These are phyloP conservation scores for Moesziomyces sp. DNA, from an alignment of 1,284 basidiomycete species.

Conservation along the genomic window DNA sequence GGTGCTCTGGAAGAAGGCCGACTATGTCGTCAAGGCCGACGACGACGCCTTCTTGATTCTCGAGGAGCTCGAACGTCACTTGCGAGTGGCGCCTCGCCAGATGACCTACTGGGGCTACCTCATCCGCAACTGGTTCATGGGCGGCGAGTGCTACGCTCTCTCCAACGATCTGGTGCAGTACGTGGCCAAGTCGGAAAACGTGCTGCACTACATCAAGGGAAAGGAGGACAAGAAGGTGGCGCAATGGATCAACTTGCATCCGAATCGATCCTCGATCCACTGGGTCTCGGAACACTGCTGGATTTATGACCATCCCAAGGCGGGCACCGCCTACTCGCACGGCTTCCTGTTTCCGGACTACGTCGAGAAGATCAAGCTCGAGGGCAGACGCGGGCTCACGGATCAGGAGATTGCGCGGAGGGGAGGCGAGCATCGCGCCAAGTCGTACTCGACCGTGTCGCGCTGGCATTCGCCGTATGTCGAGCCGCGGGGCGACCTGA, in stretches of 20 bases:
- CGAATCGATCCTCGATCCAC: constrained; percentile 79
- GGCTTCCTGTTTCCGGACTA: constrained; percentile 97
- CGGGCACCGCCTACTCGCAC: constrained; percentile 88
- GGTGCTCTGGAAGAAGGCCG: constrained; percentile 65
- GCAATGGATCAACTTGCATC: constrained; percentile 91
- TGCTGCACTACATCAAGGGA: constrained; percentile 79
- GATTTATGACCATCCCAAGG: constrained; percentile 97
- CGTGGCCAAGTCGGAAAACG: constrained; percentile 78
- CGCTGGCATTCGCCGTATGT: constrained; percentile 84
- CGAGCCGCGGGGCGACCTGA: constrained; percentile 77
- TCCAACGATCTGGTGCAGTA: constrained; percentile 91
- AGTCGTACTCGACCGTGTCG: constrained; percentile 85
- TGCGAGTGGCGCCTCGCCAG: constrained; percentile 60
- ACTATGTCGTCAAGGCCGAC: constrained; percentile 67
- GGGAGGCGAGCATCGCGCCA: constrained; percentile 70
- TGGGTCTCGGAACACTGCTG: constrained; percentile 94
- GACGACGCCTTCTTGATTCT: constrained; percentile 65
- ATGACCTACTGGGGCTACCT: constrained; percentile 73
- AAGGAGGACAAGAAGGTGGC: constrained; percentile 94
- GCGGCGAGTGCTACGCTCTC: constrained; percentile 90
- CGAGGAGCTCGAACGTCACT: constrained; percentile 64
- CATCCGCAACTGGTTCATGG: constrained; percentile 94
- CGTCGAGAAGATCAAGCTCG: constrained; percentile 75
- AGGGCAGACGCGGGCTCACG: constrained; percentile 68
- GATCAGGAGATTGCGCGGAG: constrained; percentile 64